Evolutionary conservation across 306 rosid species (phyloP).

Genomic region (Macrotyloma uniflorum): DNA sequence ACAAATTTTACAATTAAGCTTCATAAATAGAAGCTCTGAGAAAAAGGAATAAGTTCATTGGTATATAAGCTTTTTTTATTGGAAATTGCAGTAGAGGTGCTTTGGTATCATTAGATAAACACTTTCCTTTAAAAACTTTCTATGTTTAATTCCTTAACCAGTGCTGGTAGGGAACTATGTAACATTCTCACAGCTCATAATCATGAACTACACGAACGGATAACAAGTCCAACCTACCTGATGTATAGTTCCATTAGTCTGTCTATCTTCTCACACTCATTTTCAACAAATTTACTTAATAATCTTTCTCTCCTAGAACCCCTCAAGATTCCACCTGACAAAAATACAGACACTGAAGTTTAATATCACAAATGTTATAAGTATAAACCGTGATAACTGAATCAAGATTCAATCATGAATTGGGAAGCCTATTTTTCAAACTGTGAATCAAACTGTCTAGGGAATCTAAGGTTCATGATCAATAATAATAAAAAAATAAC

Average conservation of each 20-base stretch:
- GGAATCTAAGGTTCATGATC: neutral
- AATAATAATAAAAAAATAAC: neutral
- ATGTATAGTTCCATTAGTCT: constrained; percentile 90
- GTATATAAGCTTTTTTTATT: neutral
- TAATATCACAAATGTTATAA: constrained; percentile 20
- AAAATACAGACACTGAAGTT: constrained; percentile 33
- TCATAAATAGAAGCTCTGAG: constrained; percentile 20
- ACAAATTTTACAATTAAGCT: neutral
- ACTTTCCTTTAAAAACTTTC: neutral
- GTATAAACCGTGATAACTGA: neutral
- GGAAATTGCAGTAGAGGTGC: neutral
- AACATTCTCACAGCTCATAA: constrained; percentile 4
- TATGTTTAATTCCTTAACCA: neutral
- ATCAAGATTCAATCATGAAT: neutral
- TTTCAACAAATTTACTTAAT: constrained; percentile 89
- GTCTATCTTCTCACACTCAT: constrained; percentile 94
- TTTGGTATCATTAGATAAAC: neutral
- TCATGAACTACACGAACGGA: constrained; percentile 19
- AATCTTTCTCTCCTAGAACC: constrained; percentile 95
- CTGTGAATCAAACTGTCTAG: neutral
- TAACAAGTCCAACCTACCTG: constrained; percentile 58
- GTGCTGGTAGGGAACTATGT: neutral
- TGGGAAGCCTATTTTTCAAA: neutral
- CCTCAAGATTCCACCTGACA: constrained; percentile 90
- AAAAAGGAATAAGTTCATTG: neutral